Conservation (phyloP, 2,329 filamentous ascomycete genomes). For the Exophiala sp. region DNA sequence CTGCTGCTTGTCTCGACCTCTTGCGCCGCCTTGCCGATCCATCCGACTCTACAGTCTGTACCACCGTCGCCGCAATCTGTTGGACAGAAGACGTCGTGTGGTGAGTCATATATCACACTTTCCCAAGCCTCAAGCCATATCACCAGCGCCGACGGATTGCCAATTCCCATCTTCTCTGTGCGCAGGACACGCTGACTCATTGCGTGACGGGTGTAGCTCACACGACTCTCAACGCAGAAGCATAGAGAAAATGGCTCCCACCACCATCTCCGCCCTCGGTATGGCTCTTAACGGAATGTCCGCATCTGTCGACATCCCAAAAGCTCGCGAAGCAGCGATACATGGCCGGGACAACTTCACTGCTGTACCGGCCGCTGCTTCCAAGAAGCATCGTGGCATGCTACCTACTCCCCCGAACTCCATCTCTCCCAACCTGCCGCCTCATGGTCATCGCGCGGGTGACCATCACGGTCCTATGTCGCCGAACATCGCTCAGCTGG, state of each 20-base stretch:
- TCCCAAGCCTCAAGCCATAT: not conserved
- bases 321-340: conserved; percentile 37
- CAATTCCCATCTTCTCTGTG: not conserved
- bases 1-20: conserved; percentile 11
- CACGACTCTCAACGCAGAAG: conserved; percentile 19
- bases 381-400: conserved; percentile 31
- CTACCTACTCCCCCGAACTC: conserved; percentile 92
- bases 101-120: conserved; percentile 17
- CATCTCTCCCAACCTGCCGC: conserved; percentile 79
- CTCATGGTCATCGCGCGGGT: conserved; percentile 69
- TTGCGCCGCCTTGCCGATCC: conserved; percentile 14
- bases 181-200: conserved; percentile 23
- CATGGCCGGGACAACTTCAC: conserved; percentile 35
- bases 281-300: conserved; percentile 48
- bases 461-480: conserved; percentile 37
- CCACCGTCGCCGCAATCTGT: conserved; percentile 14
- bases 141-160: conserved; percentile 11
- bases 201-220: conserved; percentile 7
- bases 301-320: conserved; percentile 46
- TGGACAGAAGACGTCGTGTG: conserved; percentile 14
- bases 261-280: conserved; percentile 42
- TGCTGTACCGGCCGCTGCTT: conserved; percentile 31
- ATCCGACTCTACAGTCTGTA: conserved; percentile 6
- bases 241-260: conserved; percentile 40
- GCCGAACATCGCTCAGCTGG: conserved; percentile 51